Evolutionary conservation across 2,329 filamentous ascomycete species (phyloP), one percentile per base, ranked within the genome.

Genomic region (Pseudocercospora ulei): DNA sequence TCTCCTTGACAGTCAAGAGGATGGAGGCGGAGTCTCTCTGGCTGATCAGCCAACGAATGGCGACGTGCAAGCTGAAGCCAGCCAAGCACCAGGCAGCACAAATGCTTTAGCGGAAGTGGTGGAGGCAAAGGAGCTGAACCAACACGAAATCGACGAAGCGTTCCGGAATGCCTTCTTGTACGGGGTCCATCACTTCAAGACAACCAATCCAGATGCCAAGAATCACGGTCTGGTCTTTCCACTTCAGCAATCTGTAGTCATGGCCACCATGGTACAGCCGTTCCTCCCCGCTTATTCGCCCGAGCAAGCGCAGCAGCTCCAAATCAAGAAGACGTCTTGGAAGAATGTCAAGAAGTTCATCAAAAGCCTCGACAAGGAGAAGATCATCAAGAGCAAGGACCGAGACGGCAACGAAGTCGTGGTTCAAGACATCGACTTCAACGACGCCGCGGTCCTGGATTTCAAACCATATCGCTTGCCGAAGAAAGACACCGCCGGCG

Each of bases 341-440:
- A 81, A 81, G 61, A 80, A 73, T 44, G 70, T 77, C 43, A 77
- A 75, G 54, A 81, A 79, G 49, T 80, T 81, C 56, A 71, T 81
- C 59, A 81, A 80, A 51, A 65, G 72, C 37, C 64, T 82, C 6
- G 76, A 80, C 56, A 81, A 80, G 57, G 63, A 73, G 31, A 57
- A 66, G 11, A 62, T 80, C n/a, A 58, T 79, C 49, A 79, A 76
- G 52, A 70, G 68, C 29, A 81, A 81, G 55, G 77, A 80, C 34
- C 68, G 73, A 22, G 73, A 71, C 44, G 74, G 75, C 3, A 71
- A 76, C 22, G 77, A 81, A 53, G 75, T 73, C 0, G 68, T 78
- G 7, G 72, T 82, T 34, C 47, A 73, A 9, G 77, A 80, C 49
- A 70, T 80, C 31, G 76, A 80, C 54, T 81, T 80, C 56, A 62